These are phyloP conservation scores for Fistulina hepatica DNA, from an alignment of 1,284 basidiomycete genomes.

Conservation along the genomic window DNA sequence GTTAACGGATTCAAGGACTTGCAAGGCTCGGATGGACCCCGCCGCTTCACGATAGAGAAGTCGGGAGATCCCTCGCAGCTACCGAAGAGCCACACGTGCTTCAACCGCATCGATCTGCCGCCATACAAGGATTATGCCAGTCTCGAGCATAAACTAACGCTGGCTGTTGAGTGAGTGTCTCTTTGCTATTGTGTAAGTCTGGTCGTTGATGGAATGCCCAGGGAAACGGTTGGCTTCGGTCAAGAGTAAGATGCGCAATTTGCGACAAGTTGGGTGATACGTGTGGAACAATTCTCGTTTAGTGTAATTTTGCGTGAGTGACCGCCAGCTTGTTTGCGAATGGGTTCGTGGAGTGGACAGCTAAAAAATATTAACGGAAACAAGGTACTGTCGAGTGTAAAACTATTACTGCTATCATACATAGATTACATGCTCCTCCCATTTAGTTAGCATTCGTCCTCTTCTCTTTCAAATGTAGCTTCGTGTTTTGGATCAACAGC, in stretches of 20 bases:
- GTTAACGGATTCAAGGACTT: constrained; percentile 93
- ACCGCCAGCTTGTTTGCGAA: too few species aligned
- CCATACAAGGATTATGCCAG: constrained; percentile 78
- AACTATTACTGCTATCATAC: too few species aligned
- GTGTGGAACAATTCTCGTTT: too few species aligned
- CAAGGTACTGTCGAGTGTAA: too few species aligned
- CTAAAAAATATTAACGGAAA: too few species aligned
- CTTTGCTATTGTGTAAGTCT: constrained; percentile 7
- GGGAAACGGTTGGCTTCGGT: constrained; percentile 64
- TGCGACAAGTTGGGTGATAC: too few species aligned
- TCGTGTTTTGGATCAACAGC: too few species aligned
- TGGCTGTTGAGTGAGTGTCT: constrained; percentile 67
- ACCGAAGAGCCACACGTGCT: constrained; percentile 80
- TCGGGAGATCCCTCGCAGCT: constrained; percentile 78
- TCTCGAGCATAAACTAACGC: constrained; percentile 73
- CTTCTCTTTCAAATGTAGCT: too few species aligned
- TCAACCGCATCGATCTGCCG: constrained; percentile 79
- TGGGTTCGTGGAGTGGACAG: too few species aligned
- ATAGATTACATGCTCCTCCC: too few species aligned
- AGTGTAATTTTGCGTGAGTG: too few species aligned
- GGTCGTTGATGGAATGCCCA: constrained; percentile 18
- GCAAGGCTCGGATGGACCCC: constrained; percentile 86
- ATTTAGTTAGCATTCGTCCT: too few species aligned
- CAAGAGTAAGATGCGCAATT: constrained; percentile 46
- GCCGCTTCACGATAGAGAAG: constrained; percentile 86